Percentiles rank a stretch among this genome's conserved stretches.
These are phyloP conservation scores for Penicillium sp. DNA, from an alignment of 2,329 filamentous ascomycete species.

Conservation along the genomic window DNA sequence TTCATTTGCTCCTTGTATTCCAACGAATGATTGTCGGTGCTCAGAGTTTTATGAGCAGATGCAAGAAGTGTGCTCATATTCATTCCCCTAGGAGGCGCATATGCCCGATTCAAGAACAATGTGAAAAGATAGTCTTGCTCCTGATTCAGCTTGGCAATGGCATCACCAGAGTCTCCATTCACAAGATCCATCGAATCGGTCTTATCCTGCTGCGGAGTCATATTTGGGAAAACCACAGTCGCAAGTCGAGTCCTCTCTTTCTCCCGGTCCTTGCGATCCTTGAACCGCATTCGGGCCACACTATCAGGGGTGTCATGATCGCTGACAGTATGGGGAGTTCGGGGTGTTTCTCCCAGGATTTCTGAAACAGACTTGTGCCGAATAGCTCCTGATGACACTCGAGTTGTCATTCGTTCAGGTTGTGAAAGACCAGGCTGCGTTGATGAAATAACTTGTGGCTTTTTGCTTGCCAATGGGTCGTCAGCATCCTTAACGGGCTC, in stretches of 20 bases:
- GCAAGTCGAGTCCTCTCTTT: constrained; percentile 65
- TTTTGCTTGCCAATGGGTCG: constrained; percentile 23
- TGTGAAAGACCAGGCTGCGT: constrained; percentile 33
- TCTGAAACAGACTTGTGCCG: constrained; percentile 72
- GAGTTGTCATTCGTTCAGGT: constrained; percentile 63
- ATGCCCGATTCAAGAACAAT: constrained; percentile 61
- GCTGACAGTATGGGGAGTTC: constrained; percentile 35
- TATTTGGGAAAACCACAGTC: constrained; percentile 75
- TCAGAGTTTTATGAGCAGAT: constrained; percentile 85
- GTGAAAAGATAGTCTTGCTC: constrained; percentile 63
- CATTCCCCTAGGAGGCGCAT: constrained; percentile 54
- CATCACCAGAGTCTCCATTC: constrained; percentile 49
- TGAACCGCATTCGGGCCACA: constrained; percentile 42
- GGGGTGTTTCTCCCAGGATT: constrained; percentile 63
- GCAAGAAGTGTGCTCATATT: constrained; percentile 70
- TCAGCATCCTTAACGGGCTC: constrained; percentile 1
- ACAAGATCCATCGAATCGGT: constrained; percentile 38
- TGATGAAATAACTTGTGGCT: constrained; percentile 22
- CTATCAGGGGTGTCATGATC: constrained; percentile 31
- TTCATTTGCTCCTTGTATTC: constrained; percentile 84
- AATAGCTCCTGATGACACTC: constrained; percentile 69
- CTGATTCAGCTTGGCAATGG: constrained; percentile 45
- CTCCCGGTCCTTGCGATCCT: constrained; percentile 57
- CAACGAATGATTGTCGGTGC: constrained; percentile 79
- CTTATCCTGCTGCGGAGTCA: constrained; percentile 55